Percentiles rank a stretch among this genome's conserved stretches.
Conservation (phyloP, 768 basidiomycete species). For the Lactarius vividus region DNA sequence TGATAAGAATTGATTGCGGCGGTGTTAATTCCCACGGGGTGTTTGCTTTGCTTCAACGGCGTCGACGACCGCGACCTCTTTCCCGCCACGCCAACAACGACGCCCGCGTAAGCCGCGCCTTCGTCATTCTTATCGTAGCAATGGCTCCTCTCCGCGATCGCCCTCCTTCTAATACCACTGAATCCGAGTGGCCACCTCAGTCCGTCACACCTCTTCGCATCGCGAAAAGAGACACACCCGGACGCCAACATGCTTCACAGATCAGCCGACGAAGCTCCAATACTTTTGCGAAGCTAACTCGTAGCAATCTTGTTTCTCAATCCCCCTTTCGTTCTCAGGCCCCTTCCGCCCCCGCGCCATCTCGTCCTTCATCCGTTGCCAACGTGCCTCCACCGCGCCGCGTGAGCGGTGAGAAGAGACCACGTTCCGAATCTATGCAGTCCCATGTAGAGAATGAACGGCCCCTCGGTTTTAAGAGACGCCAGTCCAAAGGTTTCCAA, state of each 20-base stretch:
- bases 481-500: conserved; percentile 73
- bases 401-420: conserved; percentile 77
- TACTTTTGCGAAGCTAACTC: conserved; percentile 75
- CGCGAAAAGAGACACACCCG: conserved; percentile 57
- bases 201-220: conserved; percentile 66
- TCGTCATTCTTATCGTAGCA: neutral
- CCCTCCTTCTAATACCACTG: conserved; percentile 59
- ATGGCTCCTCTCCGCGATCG: conserved; percentile 57
- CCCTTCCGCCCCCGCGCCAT: conserved; percentile 42
- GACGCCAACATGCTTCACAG: conserved; percentile 41
- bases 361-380: conserved; percentile 36
- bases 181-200: conserved; percentile 66
- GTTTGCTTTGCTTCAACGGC: conserved; percentile 16
- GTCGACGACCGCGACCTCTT: conserved; percentile 4
- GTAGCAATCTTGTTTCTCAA: conserved; percentile 77
- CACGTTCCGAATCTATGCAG: conserved; percentile 67
- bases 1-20: conserved; percentile 19
- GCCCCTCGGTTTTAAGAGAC: conserved; percentile 67
- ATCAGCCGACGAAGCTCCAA: conserved; percentile 71
- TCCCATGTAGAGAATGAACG: conserved; percentile 71
- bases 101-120: neutral
- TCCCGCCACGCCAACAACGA: neutral
- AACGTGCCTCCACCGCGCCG: conserved; percentile 43
- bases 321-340: conserved; percentile 79
- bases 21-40: conserved; percentile 22